Conservation (phyloP, 73 alveolate species). For the Symbiodinium pilosum region DNA sequence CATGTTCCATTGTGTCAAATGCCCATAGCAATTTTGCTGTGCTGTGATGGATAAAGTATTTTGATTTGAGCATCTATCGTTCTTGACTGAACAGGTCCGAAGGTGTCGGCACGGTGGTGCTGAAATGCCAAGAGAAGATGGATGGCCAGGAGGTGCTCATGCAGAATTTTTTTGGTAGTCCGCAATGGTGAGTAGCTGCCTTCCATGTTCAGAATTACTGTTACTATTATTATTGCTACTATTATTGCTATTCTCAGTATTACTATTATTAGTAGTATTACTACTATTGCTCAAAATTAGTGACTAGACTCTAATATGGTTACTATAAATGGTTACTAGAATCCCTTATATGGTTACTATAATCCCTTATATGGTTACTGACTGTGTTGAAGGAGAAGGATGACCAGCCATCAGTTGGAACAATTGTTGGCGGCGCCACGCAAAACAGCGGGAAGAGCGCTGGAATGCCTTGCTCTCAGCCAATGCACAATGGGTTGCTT, state of each 20-base stretch:
- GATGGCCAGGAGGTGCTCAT: conserved; percentile 44
- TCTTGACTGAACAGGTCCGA: conserved; percentile 20
- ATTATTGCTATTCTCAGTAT: no score
- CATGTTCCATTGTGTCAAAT: neutral
- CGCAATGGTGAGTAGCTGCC: neutral
- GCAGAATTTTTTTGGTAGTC: neutral
- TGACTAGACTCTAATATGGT: no score
- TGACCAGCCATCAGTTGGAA: conserved; percentile 45
- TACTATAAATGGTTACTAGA: no score
- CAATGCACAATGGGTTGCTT: no score
- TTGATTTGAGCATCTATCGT: neutral
- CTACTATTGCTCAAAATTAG: no score
- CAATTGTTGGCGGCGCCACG: conserved; percentile 89
- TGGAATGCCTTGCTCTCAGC: conserved; percentile 31
- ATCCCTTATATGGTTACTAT: no score
- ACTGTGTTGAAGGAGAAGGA: conserved; percentile 62
- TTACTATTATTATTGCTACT: no score
- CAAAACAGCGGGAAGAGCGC: conserved; percentile 93
- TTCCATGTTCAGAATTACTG: neutral
- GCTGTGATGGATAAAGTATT: neutral
- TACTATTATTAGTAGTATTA: no score
- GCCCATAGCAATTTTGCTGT: neutral
- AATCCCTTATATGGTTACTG: no score
- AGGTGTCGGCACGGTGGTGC: conserved; percentile 83
- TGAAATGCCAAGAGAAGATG: conserved; percentile 80